Conservation (phyloP, 768 basidiomycete species). For the Sarcodon aspratus region DNA sequence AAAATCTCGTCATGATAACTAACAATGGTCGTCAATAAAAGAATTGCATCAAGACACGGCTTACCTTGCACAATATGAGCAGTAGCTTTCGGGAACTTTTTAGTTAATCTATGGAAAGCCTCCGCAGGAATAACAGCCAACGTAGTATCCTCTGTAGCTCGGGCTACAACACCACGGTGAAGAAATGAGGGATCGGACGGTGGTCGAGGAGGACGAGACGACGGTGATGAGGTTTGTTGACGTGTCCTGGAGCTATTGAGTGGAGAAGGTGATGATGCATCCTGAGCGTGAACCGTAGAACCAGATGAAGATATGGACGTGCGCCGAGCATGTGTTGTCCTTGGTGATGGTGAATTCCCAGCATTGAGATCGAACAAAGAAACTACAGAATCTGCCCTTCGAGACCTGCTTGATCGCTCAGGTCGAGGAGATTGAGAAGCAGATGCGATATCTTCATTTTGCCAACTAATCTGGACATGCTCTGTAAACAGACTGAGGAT, state of each 20-base stretch:
- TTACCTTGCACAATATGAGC: conserved; percentile 92
- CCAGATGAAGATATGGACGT: conserved; percentile 54
- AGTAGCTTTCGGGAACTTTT: conserved; percentile 94
- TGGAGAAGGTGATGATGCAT: conserved; percentile 15
- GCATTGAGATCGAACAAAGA: conserved; percentile 41
- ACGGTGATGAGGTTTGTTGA: conserved; percentile 2
- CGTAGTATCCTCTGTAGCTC: conserved; percentile 89
- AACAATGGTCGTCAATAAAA: conserved; percentile 3
- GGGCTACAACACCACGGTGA: conserved; percentile 73
- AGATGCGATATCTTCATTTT: conserved; percentile 36
- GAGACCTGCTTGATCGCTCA: conserved; percentile 9
- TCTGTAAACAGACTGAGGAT: conserved; percentile 97
- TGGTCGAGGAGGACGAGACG: not conserved
- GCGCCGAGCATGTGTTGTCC: conserved; percentile 26
- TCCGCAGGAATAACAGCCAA: conserved; percentile 98
- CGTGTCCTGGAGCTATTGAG: not conserved
- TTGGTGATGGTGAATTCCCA: conserved; percentile 11
- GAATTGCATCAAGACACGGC: not conserved
- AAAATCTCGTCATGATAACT: conserved; percentile 92
- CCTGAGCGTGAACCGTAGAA: conserved; percentile 53
- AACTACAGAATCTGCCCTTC: conserved; percentile 52
- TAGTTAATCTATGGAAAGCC: conserved; percentile 87
- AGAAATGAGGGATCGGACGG: conserved; percentile 16
- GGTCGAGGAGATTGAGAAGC: conserved; percentile 3
- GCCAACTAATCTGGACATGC: conserved; percentile 87